phyloP scores from a whole-genome alignment of 257 asterid species.

The Solanum microdontum region DNA sequence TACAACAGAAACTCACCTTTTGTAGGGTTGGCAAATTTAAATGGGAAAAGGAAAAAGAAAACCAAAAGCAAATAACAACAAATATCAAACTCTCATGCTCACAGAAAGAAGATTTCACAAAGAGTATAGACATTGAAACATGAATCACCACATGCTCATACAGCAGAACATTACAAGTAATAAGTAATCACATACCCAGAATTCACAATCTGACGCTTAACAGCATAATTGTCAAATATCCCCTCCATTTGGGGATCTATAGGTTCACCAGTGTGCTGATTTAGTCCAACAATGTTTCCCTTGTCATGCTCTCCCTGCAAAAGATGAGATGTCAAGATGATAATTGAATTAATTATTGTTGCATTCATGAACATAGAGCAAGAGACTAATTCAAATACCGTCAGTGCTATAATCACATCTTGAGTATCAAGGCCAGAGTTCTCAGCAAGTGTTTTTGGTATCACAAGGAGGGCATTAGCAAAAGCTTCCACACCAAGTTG shows the following conservation, averaged over 20 bases:
- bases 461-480: slow-evolving; percentile 93
- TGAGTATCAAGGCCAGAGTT: slow-evolving; percentile 99
- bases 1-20: neutral
- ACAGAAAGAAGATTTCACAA: neutral
- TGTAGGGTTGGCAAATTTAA: neutral
- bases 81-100: neutral
- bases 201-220: slow-evolving; percentile 85
- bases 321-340: neutral
- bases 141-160: neutral
- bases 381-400: slow-evolving; percentile 29
- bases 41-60: neutral
- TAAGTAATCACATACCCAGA: slow-evolving; percentile 53
- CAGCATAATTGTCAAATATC: slow-evolving; percentile 91
- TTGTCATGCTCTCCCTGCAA: slow-evolving; percentile 91
- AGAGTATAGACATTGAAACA: neutral
- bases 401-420: slow-evolving; percentile 83
- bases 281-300: slow-evolving; percentile 88
- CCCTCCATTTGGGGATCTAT: slow-evolving; percentile 99
- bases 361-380: neutral
- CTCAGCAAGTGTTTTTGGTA: slow-evolving; percentile 92
- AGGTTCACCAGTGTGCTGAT: slow-evolving; percentile 90
- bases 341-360: neutral
- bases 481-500: slow-evolving; percentile 98
- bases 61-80: neutral
- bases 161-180: neutral